These are phyloP conservation scores for Trifolium fragiferum DNA, from an alignment of 306 rosid species.

Conservation along the genomic window DNA sequence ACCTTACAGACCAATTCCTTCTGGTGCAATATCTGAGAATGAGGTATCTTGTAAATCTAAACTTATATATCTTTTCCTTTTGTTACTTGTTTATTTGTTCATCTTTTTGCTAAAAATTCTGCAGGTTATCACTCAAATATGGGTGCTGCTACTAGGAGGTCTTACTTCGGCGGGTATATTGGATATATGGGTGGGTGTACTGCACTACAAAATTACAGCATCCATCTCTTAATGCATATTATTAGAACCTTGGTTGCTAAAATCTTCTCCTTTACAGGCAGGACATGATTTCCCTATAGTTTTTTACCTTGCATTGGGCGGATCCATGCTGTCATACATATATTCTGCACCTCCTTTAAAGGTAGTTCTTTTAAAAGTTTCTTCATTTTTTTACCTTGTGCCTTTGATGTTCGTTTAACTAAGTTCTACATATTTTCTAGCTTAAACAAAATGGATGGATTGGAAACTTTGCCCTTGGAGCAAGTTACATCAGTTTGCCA, in stretches of 20 bases:
- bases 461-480: conserved; percentile 97
- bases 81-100: not conserved
- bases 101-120: conserved; percentile 33
- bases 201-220: conserved; percentile 7
- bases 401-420: conserved; percentile 35
- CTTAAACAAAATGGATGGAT: conserved; percentile 99
- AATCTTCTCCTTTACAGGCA: conserved; percentile 61
- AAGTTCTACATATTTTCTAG: conserved; percentile 57
- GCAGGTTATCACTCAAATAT: conserved; percentile 94
- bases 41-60: conserved; percentile 60
- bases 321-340: conserved; percentile 86
- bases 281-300: conserved; percentile 81
- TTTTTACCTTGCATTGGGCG: conserved; percentile 90
- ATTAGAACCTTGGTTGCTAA: conserved; percentile 40
- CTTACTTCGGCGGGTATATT: conserved; percentile 75
- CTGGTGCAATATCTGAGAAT: conserved; percentile 90
- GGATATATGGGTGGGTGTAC: conserved; percentile 94
- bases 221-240: conserved; percentile 27
- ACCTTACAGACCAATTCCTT: conserved; percentile 98
- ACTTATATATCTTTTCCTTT: conserved; percentile 7
- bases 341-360: conserved; percentile 98
- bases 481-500: conserved; percentile 98
- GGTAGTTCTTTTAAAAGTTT: conserved; percentile 45
- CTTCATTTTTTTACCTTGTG: not conserved
- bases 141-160: conserved; percentile 94